Conservation (phyloP, 345 rosid genomes). For the Xanthoceras sorbifolium region DNA sequence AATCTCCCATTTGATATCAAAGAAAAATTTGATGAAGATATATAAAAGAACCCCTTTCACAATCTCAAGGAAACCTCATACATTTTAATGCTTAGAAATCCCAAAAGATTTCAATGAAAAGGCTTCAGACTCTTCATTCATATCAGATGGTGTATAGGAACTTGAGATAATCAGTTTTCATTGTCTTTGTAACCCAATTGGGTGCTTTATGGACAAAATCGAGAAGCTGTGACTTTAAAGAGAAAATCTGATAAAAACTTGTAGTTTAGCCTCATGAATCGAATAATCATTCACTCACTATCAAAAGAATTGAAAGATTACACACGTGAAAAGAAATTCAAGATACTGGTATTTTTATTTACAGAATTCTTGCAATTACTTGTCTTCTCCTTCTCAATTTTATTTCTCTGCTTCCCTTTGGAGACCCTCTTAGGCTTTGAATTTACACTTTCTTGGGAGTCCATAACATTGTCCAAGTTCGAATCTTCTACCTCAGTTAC, state of each 20-base stretch:
- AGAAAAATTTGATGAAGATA: background rate
- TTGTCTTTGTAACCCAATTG: background rate
- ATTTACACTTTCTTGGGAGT: conserved; percentile 53
- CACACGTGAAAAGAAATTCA: conserved; percentile 63
- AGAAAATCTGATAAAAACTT: background rate
- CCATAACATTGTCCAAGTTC: conserved; percentile 21
- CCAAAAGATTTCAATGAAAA: background rate
- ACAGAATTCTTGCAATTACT: conserved; percentile 34
- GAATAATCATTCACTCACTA: background rate
- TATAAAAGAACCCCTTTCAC: no score
- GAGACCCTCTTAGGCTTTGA: conserved; percentile 45
- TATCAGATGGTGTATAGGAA: background rate
- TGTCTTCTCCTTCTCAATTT: conserved; percentile 33
- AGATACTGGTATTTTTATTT: conserved; percentile 43
- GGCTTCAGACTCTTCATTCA: background rate
- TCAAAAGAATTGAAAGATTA: conserved; percentile 22
- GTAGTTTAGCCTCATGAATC: background rate
- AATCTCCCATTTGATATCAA: no score
- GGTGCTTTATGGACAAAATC: no score
- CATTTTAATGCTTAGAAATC: no score
- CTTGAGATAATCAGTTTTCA: background rate
- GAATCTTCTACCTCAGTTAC: conserved; percentile 35
- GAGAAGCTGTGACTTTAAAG: no score
- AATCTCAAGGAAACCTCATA: background rate
- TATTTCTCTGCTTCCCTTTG: conserved; percentile 29